phyloP scores from a whole-genome alignment of 2,329 filamentous ascomycete species.

The Penicillium sp. region DNA sequence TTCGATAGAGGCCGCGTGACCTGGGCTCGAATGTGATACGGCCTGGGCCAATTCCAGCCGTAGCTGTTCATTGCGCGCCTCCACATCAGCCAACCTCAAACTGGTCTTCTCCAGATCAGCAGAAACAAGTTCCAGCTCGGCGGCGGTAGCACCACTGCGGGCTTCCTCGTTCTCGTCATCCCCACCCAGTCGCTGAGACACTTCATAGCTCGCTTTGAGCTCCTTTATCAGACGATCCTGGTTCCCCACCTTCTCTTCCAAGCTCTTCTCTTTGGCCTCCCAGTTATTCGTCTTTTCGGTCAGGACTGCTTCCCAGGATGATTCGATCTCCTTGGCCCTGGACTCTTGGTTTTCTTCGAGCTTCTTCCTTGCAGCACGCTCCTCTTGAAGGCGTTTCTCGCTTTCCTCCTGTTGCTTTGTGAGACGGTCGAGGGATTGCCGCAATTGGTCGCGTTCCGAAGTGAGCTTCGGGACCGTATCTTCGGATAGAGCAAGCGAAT shows the following conservation, averaged over 20 bases:
- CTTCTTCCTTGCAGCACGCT: constrained; percentile 66
- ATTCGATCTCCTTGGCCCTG: constrained; percentile 83
- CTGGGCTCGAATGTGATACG: constrained; percentile 63
- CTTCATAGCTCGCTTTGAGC: constrained; percentile 94
- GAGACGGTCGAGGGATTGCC: constrained; percentile 68
- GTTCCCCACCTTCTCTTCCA: constrained; percentile 91
- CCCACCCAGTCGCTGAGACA: constrained; percentile 80
- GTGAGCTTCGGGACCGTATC: constrained; percentile 86
- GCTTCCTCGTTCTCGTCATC: constrained; percentile 61
- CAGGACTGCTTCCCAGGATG: constrained; percentile 82
- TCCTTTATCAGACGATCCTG: constrained; percentile 90
- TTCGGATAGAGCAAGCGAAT: constrained; percentile 85
- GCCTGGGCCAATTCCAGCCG: constrained; percentile 85
- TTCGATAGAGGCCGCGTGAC: constrained; percentile 63
- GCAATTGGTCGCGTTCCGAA: constrained; percentile 84
- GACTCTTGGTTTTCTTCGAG: constrained; percentile 72
- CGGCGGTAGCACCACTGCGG: constrained; percentile 67
- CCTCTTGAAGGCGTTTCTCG: constrained; percentile 73
- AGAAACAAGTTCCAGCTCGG: constrained; percentile 89
- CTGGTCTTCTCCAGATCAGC: constrained; percentile 89
- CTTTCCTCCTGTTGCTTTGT: constrained; percentile 78
- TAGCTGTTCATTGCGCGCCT: constrained; percentile 90
- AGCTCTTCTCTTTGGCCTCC: constrained; percentile 82
- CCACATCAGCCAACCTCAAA: constrained; percentile 78
- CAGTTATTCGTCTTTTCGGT: constrained; percentile 95